phyloP scores from a whole-genome alignment of 306 rosid genomes.

The Luffa aegyptiaca region DNA sequence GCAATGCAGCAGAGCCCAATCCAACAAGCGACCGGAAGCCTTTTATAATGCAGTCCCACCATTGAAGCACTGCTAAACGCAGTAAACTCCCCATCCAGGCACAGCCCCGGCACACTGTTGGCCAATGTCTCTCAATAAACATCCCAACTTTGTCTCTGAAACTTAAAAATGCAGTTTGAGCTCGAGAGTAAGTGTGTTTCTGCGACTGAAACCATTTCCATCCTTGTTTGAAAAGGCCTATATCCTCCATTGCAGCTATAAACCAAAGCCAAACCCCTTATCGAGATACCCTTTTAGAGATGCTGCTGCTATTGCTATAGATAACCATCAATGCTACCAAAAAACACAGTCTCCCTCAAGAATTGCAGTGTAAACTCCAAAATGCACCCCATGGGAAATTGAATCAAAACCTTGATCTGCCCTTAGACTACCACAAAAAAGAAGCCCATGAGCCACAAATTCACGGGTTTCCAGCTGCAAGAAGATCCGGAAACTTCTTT shows the following conservation, averaged over 20 bases:
- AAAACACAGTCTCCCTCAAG: constrained; percentile 18
- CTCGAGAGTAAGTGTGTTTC: constrained; percentile 46
- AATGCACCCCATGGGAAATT: constrained; percentile 34
- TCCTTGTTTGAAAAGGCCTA: constrained; percentile 70
- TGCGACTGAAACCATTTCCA: constrained; percentile 79
- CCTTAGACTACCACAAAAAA: constrained; percentile 11
- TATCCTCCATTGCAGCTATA: constrained; percentile 61
- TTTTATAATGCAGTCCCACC: constrained; percentile 65
- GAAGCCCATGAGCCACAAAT: background rate
- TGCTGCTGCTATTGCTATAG: constrained; percentile 21
- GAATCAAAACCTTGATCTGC: constrained; percentile 26
- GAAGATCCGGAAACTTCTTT: constrained; percentile 18
- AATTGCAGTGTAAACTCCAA: constrained; percentile 25
- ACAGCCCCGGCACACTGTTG: constrained; percentile 58
- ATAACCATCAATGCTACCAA: constrained; percentile 21
- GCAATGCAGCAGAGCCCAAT: constrained; percentile 70
- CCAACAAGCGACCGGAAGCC: constrained; percentile 60
- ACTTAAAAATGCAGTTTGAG: constrained; percentile 23
- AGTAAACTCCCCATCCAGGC: constrained; percentile 43
- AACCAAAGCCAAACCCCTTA: background rate
- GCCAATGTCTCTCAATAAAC: constrained; percentile 79
- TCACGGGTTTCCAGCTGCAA: constrained; percentile 21
- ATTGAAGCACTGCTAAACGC: constrained; percentile 35
- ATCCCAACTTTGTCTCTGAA: constrained; percentile 37
- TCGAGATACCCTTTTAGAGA: background rate